phyloP scores from a whole-genome alignment of 495 filamentous ascomycete genomes.

The Haplographium delicatum region DNA sequence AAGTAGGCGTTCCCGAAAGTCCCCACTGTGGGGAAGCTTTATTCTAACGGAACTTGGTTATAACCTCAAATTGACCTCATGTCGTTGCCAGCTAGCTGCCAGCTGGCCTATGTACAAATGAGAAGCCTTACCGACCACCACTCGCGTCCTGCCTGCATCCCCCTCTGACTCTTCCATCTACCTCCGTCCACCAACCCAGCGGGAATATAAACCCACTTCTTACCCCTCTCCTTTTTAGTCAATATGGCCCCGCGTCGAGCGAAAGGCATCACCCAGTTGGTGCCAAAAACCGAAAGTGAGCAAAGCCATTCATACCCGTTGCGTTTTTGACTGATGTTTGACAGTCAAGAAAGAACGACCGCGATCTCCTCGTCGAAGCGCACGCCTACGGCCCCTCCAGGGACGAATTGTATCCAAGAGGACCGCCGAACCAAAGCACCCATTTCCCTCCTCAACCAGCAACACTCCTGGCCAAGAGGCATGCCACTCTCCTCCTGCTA shows the following conservation, averaged over 20 bases:
- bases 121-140: too few species aligned
- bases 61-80: too few species aligned
- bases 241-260: conserved; percentile 3
- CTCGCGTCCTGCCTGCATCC: too few species aligned
- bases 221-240: conserved; percentile 19
- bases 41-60: too few species aligned
- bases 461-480: conserved; percentile 15
- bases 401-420: conserved; percentile 6
- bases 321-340: background rate
- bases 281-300: conserved; percentile 14
- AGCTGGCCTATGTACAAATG: too few species aligned
- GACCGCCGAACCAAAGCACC: background rate
- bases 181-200: conserved; percentile 2
- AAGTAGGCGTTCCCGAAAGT: too few species aligned
- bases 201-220: conserved; percentile 22
- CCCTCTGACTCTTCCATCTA: background rate
- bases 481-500: conserved; percentile 16
- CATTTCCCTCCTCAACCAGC: conserved; percentile 9
- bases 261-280: conserved; percentile 12
- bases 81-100: too few species aligned
- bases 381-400: conserved; percentile 12
- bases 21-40: too few species aligned
- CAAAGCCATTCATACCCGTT: background rate
- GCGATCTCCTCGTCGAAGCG: conserved; percentile 7
- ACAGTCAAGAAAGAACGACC: conserved; percentile 7